Evolutionary conservation across 2,329 filamentous ascomycete genomes (phyloP).

Genomic region (Apiospora kogelbergensis): DNA sequence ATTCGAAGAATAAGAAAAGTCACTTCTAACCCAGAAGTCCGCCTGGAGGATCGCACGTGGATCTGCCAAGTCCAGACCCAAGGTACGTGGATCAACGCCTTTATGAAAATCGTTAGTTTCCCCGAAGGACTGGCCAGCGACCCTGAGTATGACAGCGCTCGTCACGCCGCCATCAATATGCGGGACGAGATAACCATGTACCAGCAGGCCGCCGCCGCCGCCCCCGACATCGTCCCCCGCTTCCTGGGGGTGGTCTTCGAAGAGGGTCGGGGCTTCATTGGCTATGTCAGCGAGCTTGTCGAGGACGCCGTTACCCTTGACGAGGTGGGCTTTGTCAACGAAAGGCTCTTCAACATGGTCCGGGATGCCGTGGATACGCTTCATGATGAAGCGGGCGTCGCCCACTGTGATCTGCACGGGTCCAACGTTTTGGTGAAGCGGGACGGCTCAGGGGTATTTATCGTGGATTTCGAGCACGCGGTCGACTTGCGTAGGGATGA

Average conservation of each 20-base stretch:
- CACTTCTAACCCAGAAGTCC: neutral
- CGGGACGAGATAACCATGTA: neutral
- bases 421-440: neutral
- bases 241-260: neutral
- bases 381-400: neutral
- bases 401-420: neutral
- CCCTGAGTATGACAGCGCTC: neutral
- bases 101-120: neutral
- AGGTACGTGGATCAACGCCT: neutral
- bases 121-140: neutral
- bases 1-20: neutral
- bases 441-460: neutral
- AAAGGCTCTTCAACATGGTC: neutral
- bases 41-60: neutral
- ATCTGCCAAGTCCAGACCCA: neutral
- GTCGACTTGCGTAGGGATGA: neutral
- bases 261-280: neutral
- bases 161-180: neutral
- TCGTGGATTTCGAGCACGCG: neutral
- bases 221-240: neutral
- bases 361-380: neutral
- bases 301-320: neutral
- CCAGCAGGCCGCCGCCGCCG: neutral
- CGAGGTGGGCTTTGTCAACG: neutral
- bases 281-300: neutral